Base-by-base conservation (phyloP, 2,329 filamentous ascomycete genomes). In the Escovopsis sp. region DNA sequence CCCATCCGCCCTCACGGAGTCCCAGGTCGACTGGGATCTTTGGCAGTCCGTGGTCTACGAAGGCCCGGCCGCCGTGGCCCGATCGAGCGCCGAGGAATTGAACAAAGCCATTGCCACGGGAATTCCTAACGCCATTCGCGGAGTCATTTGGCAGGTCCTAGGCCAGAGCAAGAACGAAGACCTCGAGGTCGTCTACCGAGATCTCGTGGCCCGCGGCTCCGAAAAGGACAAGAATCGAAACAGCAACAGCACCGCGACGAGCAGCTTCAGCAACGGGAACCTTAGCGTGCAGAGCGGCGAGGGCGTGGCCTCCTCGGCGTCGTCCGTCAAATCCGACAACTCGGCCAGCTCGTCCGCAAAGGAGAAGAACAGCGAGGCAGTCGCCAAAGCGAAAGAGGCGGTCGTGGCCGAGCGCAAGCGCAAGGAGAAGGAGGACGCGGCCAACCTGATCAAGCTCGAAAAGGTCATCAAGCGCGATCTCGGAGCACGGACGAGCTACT, bases 131-230 rank as follows among this genome's bases (percentile, higher is more conserved):
- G 88, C 87, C 3, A 94, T 98, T 41, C 78, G 90, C 39, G 92
- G 90, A n/a, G 90, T 98, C 3, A 87, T 98, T 34, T 98, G 90
- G 90, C 90, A 98, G 58, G 88, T 96, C 7, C 63, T 98, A 41
- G 86, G 90, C 4, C 85, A 94, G 52, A 94, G 87, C 61, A 93
- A 94, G 57, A 93, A 85, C 47, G 80, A 88, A 41, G 85, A 92
- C 31, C 63, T 98, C 14, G 90, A 98, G 57, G 61, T 67, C 13
- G 72, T 86, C n/a, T 98, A 96, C 60, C 73, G 70, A 43, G 86
- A 92, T 40, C 68, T 98, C 9, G 70, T 83, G 23, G 70, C 70
- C 33, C 73, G 83, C 40, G 87, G 87, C 17, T 87, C 84, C 3
- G 82, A 87, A 39, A 85, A 84, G 56, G 81, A 87, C 40, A 75